phyloP scores from a whole-genome alignment of 75 land plant genomes.

The Selaginella moellendorffii region DNA sequence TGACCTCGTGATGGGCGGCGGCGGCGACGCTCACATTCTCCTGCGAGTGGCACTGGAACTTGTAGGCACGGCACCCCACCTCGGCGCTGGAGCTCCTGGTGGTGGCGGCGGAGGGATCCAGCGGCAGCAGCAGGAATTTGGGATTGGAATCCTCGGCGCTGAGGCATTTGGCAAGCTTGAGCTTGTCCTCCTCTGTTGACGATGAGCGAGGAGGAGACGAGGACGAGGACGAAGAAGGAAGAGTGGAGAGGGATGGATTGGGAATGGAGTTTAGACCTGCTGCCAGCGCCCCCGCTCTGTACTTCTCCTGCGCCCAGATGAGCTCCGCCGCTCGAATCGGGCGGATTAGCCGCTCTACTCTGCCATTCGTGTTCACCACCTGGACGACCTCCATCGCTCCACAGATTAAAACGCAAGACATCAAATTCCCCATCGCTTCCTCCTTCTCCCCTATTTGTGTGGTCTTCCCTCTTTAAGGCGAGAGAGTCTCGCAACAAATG shows the following conservation, averaged over 20 bases:
- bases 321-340: neutral
- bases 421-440: constrained; percentile 7
- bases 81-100: neutral
- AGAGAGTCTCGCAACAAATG: too few relatives aligned
- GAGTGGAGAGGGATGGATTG: too few relatives aligned
- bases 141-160: neutral
- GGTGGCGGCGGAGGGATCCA: neutral
- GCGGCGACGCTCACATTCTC: neutral
- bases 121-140: neutral
- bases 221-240: too few relatives aligned
- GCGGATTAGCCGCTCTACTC: neutral
- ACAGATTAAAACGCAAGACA: constrained; percentile 8
- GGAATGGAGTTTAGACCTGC: too few relatives aligned
- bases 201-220: too few relatives aligned
- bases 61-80: neutral
- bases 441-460: neutral
- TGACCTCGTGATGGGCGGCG: neutral
- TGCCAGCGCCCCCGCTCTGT: too few relatives aligned
- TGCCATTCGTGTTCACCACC: neutral
- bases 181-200: too few relatives aligned
- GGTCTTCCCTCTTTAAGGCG: too few relatives aligned
- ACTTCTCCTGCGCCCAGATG: neutral
- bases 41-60: neutral
- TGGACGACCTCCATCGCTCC: constrained; percentile 7
- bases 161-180: too few relatives aligned